Conservation (phyloP, 768 basidiomycete genomes). For the Suillus decipiens region DNA sequence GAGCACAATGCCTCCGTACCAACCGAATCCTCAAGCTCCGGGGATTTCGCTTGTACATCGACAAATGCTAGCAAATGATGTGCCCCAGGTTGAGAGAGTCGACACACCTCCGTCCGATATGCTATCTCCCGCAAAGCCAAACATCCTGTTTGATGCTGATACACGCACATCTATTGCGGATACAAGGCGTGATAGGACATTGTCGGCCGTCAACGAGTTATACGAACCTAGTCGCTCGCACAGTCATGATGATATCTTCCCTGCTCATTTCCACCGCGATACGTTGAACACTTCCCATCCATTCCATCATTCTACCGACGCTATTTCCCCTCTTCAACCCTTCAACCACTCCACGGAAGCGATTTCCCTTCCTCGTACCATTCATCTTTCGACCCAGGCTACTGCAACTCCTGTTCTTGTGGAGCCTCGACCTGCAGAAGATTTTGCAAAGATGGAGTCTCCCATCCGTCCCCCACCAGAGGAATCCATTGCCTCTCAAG, state of each 20-base stretch:
- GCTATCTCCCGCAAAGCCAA: neutral
- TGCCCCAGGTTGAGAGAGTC: conserved; percentile 10
- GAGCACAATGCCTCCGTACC: conserved; percentile 22
- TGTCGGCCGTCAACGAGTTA: conserved; percentile 3
- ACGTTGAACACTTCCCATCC: neutral
- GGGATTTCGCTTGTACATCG: neutral
- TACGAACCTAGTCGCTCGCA: conserved; percentile 6
- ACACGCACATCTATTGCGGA: conserved; percentile 9
- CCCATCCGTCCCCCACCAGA: conserved; percentile 41
- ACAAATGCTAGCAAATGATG: conserved; percentile 1
- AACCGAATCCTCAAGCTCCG: conserved; percentile 13
- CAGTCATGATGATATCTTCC: conserved; percentile 3
- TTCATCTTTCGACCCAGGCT: conserved; percentile 17
- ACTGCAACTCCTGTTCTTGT: conserved; percentile 40
- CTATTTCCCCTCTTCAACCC: neutral
- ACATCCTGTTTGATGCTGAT: conserved; percentile 3
- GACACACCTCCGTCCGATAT: conserved; percentile 4
- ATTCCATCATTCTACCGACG: conserved; percentile 3
- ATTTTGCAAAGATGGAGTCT: conserved; percentile 52
- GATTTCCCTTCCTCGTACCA: conserved; percentile 3
- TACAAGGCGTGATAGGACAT: conserved; percentile 5
- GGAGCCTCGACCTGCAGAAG: conserved; percentile 43
- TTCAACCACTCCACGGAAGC: conserved; percentile 3
- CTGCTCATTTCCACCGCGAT: neutral
- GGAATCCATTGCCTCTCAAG: conserved; percentile 36